Conservation (phyloP, 805 yeast genomes). For the Candida boleticola region DNA sequence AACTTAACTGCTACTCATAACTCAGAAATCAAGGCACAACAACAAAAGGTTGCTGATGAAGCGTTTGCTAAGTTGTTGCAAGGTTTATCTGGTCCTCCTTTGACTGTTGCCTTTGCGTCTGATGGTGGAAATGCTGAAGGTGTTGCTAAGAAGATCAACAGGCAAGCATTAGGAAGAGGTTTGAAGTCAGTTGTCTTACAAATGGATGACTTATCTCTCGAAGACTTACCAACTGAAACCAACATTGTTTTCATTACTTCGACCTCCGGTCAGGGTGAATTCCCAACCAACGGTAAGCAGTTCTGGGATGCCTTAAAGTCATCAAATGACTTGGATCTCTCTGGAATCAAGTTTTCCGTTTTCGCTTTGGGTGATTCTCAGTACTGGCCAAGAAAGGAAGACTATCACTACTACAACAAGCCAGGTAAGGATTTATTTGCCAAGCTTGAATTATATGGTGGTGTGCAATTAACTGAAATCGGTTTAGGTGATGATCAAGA, state of each 20-base stretch:
- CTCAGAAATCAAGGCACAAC: constrained; percentile 54
- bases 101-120: constrained; percentile 82
- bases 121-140: constrained; percentile 89
- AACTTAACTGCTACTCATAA: constrained; percentile 64
- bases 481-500: constrained; percentile 98
- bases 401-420: constrained; percentile 88
- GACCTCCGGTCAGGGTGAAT: constrained; percentile 85
- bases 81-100: constrained; percentile 89
- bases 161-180: constrained; percentile 80
- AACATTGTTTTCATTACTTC: constrained; percentile 69
- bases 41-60: constrained; percentile 65
- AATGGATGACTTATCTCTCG: constrained; percentile 70
- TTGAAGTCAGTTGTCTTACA: constrained; percentile 62
- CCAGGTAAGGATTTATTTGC: constrained; percentile 75
- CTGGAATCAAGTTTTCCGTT: constrained; percentile 54
- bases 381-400: constrained; percentile 98
- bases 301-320: constrained; percentile 72
- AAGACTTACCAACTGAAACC: constrained; percentile 69
- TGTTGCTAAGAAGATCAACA: constrained; percentile 73
- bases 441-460: constrained; percentile 69
- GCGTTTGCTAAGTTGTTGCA: constrained; percentile 77
- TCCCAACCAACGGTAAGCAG: constrained; percentile 77
- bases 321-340: constrained; percentile 62
- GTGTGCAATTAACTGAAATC: constrained; percentile 64
- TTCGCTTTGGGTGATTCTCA: constrained; percentile 81